A percentile compares a stretch with the other conserved stretches of the same genome.
These are phyloP conservation scores for Carex pumila DNA, from an alignment of 176 grass and related monocot genomes.

Conservation along the genomic window DNA sequence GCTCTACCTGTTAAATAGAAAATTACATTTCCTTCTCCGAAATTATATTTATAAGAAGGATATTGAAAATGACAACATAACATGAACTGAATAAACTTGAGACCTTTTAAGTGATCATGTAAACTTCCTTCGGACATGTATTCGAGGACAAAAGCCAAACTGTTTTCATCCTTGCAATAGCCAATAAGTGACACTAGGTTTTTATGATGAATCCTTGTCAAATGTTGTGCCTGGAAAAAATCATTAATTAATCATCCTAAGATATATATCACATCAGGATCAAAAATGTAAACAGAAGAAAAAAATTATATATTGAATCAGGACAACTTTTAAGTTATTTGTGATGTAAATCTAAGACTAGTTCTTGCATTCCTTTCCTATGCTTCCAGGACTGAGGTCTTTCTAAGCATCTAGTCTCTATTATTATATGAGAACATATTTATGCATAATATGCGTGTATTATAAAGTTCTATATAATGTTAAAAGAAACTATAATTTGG, in stretches of 20 bases:
- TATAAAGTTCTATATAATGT: neutral
- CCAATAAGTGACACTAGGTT: conserved; percentile 54
- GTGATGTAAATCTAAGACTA: neutral
- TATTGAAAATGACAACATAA: neutral
- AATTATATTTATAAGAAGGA: neutral
- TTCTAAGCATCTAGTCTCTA: neutral
- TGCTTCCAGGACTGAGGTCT: neutral
- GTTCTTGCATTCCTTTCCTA: neutral
- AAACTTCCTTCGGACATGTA: conserved; percentile 64
- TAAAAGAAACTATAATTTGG: neutral
- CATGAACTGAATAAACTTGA: neutral
- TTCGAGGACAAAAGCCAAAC: conserved; percentile 59
- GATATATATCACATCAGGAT: neutral
- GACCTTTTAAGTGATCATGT: conserved; percentile 39
- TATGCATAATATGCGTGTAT: neutral
- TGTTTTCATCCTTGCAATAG: conserved; percentile 53
- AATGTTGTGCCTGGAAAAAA: conserved; percentile 37
- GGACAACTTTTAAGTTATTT: neutral
- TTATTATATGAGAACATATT: neutral
- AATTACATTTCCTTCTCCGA: neutral
- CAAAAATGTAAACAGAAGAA: neutral
- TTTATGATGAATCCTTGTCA: conserved; percentile 55
- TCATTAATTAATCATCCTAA: neutral
- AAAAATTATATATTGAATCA: neutral
- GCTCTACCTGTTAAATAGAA: neutral